A percentile compares a stretch with the other conserved stretches of the same genome.
Conservation (phyloP, 352 stramenopile genomes). For the Pythium oligandrum region DNA sequence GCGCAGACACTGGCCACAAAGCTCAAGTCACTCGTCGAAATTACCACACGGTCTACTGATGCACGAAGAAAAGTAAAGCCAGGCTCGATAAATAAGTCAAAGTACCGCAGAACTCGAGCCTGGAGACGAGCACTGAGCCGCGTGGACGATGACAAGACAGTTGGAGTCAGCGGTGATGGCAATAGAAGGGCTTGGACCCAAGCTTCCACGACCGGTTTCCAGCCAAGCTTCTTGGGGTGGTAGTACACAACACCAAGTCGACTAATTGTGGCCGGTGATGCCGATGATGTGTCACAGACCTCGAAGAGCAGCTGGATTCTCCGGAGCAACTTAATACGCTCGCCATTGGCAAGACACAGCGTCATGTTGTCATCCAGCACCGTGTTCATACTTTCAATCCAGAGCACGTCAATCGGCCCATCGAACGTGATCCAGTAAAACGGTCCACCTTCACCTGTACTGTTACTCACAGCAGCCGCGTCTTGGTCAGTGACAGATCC, state of each 20-base stretch:
- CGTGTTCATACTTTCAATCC: constrained; percentile 87
- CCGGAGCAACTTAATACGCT: constrained; percentile 79
- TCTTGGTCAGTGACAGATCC: no score
- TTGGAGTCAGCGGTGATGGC: constrained; percentile 10
- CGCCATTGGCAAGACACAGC: constrained; percentile 85
- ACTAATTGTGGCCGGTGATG: constrained; percentile 90
- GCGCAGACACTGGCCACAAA: constrained; percentile 52
- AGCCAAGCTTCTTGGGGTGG: constrained; percentile 50
- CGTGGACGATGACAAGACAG: constrained; percentile 1
- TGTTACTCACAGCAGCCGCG: constrained; percentile 3
- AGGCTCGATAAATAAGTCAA: constrained; percentile 57
- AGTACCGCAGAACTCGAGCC: constrained; percentile 39
- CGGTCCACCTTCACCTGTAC: constrained; percentile 15
- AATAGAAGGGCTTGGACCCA: constrained; percentile 45
- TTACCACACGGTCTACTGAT: constrained; percentile 26
- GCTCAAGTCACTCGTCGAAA: constrained; percentile 40
- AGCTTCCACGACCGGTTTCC: constrained; percentile 53
- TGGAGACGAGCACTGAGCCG: constrained; percentile 34
- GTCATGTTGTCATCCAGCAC: constrained; percentile 91
- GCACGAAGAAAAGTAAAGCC: constrained; percentile 41
- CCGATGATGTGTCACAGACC: constrained; percentile 85
- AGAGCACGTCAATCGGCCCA: constrained; percentile 76
- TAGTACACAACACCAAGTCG: constrained; percentile 92
- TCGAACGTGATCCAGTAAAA: constrained; percentile 87
- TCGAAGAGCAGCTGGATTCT: constrained; percentile 93